Percentiles rank a stretch among this genome's conserved stretches.
phyloP scores from a whole-genome alignment of 2,329 filamentous ascomycete species.

The Fusarium sarcochroum region DNA sequence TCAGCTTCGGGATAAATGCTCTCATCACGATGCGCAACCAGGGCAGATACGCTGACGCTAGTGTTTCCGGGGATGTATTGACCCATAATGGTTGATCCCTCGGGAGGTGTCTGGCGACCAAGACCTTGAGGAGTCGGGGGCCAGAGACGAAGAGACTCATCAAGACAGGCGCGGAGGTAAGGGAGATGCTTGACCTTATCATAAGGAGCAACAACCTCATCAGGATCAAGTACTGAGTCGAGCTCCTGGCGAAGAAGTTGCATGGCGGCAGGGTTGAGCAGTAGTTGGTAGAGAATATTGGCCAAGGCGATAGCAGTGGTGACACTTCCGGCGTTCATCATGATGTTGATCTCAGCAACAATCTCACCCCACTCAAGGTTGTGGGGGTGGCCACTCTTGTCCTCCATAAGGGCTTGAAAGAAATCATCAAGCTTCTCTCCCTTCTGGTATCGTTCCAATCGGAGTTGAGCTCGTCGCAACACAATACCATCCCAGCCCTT shows the following conservation, averaged over 20 bases:
- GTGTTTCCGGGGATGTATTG: slow-evolving; percentile 55
- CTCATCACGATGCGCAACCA: slow-evolving; percentile 57
- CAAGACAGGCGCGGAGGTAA: slow-evolving; percentile 66
- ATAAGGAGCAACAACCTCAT: slow-evolving; percentile 62
- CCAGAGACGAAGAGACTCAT: slow-evolving; percentile 59
- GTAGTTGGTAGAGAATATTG: slow-evolving; percentile 66
- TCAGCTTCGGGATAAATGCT: slow-evolving; percentile 57
- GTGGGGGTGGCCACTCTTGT: slow-evolving; percentile 55
- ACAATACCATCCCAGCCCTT: slow-evolving; percentile 57
- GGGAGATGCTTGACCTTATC: slow-evolving; percentile 65
- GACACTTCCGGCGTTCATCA: slow-evolving; percentile 66
- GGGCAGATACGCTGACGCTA: slow-evolving; percentile 56
- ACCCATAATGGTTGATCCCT: slow-evolving; percentile 49
- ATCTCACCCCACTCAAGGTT: slow-evolving; percentile 70
- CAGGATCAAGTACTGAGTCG: slow-evolving; percentile 58
- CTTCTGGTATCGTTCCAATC: slow-evolving; percentile 35
- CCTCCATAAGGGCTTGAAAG: slow-evolving; percentile 68
- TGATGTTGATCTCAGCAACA: slow-evolving; percentile 68
- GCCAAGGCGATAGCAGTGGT: slow-evolving; percentile 65
- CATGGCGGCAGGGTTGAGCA: slow-evolving; percentile 59
- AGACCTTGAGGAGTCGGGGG: slow-evolving; percentile 48
- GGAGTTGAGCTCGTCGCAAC: slow-evolving; percentile 56
- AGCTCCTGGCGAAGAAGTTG: slow-evolving; percentile 60
- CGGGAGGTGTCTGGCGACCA: slow-evolving; percentile 47
- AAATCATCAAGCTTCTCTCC: slow-evolving; percentile 72